A percentile compares a stretch with the other conserved stretches of the same genome.
phyloP scores from a whole-genome alignment of 2,329 filamentous ascomycete species.

The Fusarium odoratissimum region DNA sequence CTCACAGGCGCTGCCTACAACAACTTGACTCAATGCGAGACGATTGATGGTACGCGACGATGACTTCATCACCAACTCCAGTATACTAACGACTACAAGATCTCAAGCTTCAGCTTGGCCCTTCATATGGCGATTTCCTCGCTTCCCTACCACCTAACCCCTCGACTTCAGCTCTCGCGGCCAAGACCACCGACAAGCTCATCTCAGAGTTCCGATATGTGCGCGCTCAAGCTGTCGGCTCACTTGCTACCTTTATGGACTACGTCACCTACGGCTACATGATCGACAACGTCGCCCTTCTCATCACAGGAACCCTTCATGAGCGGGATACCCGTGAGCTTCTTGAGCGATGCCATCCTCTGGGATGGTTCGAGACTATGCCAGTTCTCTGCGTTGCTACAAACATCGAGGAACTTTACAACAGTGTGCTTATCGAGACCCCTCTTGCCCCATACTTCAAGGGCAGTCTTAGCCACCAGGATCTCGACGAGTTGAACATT shows the following conservation, averaged over 20 bases:
- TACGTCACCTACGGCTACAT: constrained; percentile 99
- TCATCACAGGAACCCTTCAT: constrained; percentile 97
- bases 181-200: constrained; percentile 97
- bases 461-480: constrained; percentile 93
- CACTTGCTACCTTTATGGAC: constrained; percentile 94
- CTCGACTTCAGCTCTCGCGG: constrained; percentile 92
- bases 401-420: constrained; percentile 99
- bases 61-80: not conserved
- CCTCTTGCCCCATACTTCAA: constrained; percentile 98
- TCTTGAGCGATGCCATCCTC: constrained; percentile 92
- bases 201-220: constrained; percentile 98
- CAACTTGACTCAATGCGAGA: constrained; percentile 98
- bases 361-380: constrained; percentile 99
- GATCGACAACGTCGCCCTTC: constrained; percentile 98
- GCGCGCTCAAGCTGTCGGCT: constrained; percentile 91
- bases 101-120: constrained; percentile 96
- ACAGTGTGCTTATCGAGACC: constrained; percentile 96
- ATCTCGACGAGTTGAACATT: constrained; percentile 98
- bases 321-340: constrained; percentile 97
- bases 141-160: constrained; percentile 93
- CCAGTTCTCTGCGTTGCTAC: constrained; percentile 97
- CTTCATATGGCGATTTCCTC: constrained; percentile 97
- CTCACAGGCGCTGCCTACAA: constrained; percentile 91
- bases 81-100: constrained; percentile 65
- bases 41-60: constrained; percentile 80